These are phyloP conservation scores for Sporodiniella umbellata DNA, from an alignment of 371 early-diverging fungal species.

Conservation along the genomic window DNA sequence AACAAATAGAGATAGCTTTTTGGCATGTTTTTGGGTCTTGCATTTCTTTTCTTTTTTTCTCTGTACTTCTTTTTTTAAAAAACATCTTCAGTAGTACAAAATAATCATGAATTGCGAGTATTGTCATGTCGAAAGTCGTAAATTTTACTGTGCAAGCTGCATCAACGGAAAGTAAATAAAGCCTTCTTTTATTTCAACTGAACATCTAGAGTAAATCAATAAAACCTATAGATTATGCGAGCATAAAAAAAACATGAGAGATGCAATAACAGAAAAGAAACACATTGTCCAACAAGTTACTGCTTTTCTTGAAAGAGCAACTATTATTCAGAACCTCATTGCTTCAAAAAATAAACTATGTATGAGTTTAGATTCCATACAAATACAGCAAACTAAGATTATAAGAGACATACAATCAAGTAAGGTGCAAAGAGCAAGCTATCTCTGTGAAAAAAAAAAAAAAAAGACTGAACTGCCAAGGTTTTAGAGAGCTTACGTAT, in stretches of 20 bases:
- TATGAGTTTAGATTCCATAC: slow-evolving; percentile 24
- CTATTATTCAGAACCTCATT: slow-evolving; percentile 32
- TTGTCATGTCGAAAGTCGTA: slow-evolving; percentile 38
- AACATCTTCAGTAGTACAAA: no score
- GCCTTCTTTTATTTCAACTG: no score
- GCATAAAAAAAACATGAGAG: slow-evolving; percentile 36
- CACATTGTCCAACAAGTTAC: slow-evolving; percentile 38
- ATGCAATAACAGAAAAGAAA: slow-evolving; percentile 33
- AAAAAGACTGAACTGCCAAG: no score
- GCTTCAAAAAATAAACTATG: slow-evolving; percentile 43
- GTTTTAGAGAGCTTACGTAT: slow-evolving; percentile 1
- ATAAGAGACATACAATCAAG: slow-evolving; percentile 36
- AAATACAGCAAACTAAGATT: slow-evolving; percentile 21
- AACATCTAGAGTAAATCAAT: no score
- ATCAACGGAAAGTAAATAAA: slow-evolving; percentile 38
- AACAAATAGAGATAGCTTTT: background rate
- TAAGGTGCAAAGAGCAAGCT: background rate
- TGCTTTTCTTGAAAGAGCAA: slow-evolving; percentile 29
- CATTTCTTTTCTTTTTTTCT: background rate
- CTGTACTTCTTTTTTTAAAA: background rate
- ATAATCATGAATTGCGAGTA: slow-evolving; percentile 46
- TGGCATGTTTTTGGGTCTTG: background rate
- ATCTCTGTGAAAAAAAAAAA: background rate
- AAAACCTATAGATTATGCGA: slow-evolving; percentile 30
- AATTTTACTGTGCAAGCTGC: slow-evolving; percentile 38